phyloP scores from a whole-genome alignment of 306 rosid species.

The Rubus parviflorus region DNA sequence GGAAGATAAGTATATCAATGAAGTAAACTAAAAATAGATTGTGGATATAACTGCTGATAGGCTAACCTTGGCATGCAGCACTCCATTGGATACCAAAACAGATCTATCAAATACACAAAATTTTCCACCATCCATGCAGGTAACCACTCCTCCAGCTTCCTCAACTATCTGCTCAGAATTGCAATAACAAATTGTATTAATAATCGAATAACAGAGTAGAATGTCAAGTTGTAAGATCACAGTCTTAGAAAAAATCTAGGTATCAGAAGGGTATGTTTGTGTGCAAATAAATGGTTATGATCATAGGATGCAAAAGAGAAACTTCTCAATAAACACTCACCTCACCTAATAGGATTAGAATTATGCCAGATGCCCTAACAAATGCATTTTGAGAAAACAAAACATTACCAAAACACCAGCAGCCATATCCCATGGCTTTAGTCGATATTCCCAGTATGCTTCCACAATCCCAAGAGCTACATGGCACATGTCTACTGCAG shows the following conservation, averaged over 20 bases:
- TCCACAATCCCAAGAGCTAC: slow-evolving; percentile 95
- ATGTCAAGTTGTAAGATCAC: not conserved
- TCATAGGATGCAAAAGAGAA: not conserved
- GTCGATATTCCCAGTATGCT: slow-evolving; percentile 98
- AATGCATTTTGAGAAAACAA: slow-evolving; percentile 23
- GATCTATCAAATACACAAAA: slow-evolving; percentile 95
- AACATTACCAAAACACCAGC: slow-evolving; percentile 86
- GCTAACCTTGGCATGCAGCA: slow-evolving; percentile 71
- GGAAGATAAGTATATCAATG: not conserved
- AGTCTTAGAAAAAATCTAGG: not conserved
- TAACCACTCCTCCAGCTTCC: slow-evolving; percentile 87
- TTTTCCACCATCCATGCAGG: slow-evolving; percentile 89
- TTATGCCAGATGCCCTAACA: not conserved
- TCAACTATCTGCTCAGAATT: slow-evolving; percentile 65
- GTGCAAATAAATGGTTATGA: not conserved
- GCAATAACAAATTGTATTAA: not conserved
- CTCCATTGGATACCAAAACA: slow-evolving; percentile 79
- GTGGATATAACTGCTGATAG: slow-evolving; percentile 5
- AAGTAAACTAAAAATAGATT: not conserved
- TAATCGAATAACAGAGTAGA: not conserved
- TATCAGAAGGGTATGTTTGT: not conserved
- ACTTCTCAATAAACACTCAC: not conserved
- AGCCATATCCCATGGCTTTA: slow-evolving; percentile 99
- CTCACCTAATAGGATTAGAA: not conserved
- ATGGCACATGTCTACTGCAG: slow-evolving; percentile 98